Conservation (phyloP, 2,329 filamentous ascomycete genomes). For the Pseudocercospora vitis region DNA sequence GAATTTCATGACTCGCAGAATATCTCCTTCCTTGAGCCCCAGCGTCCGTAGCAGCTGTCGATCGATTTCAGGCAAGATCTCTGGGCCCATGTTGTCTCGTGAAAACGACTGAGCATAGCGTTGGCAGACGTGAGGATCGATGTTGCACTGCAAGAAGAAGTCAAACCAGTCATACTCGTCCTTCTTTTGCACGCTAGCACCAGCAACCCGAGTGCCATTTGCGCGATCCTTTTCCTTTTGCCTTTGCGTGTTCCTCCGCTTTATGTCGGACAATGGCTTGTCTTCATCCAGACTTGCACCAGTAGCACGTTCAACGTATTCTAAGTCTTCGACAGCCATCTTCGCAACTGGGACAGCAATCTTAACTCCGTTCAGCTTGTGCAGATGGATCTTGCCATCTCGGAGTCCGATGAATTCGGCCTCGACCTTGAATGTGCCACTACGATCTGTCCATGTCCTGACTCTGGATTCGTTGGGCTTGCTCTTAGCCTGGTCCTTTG, state of each 20-base stretch:
- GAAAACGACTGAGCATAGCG: slow-evolving; percentile 87
- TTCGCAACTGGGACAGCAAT: slow-evolving; percentile 94
- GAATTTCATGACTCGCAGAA: slow-evolving; percentile 88
- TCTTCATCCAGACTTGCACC: slow-evolving; percentile 87
- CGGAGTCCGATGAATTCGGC: slow-evolving; percentile 93
- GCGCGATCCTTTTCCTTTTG: slow-evolving; percentile 49
- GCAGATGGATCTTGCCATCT: slow-evolving; percentile 94
- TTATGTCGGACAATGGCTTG: slow-evolving; percentile 84
- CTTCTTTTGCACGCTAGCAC: slow-evolving; percentile 66
- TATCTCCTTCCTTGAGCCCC: slow-evolving; percentile 94
- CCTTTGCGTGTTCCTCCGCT: slow-evolving; percentile 50
- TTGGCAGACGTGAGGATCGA: slow-evolving; percentile 89
- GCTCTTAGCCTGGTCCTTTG: slow-evolving; percentile 56
- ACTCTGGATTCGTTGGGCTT: slow-evolving; percentile 83
- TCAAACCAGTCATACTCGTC: slow-evolving; percentile 97
- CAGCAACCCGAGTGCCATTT: slow-evolving; percentile 44
- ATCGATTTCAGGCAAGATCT: slow-evolving; percentile 85
- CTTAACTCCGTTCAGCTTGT: slow-evolving; percentile 97
- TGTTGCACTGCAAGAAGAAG: slow-evolving; percentile 91
- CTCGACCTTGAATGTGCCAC: slow-evolving; percentile 94
- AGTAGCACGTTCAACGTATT: slow-evolving; percentile 88
- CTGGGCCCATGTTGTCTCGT: slow-evolving; percentile 94
- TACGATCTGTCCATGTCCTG: slow-evolving; percentile 91
- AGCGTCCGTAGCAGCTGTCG: slow-evolving; percentile 78
- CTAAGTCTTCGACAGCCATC: slow-evolving; percentile 92